phyloP scores from a whole-genome alignment of 345 rosid species.

The Eucalyptus curtisii region DNA sequence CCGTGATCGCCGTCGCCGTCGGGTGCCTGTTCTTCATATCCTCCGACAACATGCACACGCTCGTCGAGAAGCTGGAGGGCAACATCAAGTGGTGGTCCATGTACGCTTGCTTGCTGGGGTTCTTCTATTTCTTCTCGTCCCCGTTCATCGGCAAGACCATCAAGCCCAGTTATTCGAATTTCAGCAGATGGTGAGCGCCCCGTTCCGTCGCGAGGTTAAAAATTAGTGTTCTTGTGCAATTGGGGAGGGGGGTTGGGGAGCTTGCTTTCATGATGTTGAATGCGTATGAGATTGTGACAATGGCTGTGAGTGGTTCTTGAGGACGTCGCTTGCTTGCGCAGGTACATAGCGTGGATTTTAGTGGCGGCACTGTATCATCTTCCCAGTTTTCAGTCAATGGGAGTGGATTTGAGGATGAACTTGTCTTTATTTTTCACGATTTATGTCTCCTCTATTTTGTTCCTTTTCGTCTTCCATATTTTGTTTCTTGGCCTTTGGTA shows the following conservation, averaged over 20 bases:
- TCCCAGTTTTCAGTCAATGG: slow-evolving; percentile 99
- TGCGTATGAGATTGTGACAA: background rate
- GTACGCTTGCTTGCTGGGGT: slow-evolving; percentile 96
- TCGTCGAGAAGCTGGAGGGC: slow-evolving; percentile 75
- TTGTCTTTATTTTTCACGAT: slow-evolving; percentile 88
- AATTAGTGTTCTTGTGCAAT: background rate
- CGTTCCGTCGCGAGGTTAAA: background rate
- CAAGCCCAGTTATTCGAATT: slow-evolving; percentile 92
- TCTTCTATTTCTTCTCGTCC: slow-evolving; percentile 97
- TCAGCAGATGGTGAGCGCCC: slow-evolving; percentile 69
- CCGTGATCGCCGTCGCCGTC: slow-evolving; percentile 79
- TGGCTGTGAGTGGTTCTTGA: background rate
- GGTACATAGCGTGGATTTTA: slow-evolving; percentile 98
- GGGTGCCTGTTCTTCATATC: slow-evolving; percentile 97
- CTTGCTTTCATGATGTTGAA: background rate
- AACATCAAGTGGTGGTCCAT: slow-evolving; percentile 98
- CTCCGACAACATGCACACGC: slow-evolving; percentile 94
- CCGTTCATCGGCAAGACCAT: slow-evolving; percentile 93
- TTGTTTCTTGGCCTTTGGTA: slow-evolving; percentile 90
- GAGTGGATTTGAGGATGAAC: slow-evolving; percentile 99
- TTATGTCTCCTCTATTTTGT: slow-evolving; percentile 71
- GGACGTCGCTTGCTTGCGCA: slow-evolving; percentile 13
- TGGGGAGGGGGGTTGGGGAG: background rate
- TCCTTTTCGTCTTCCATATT: slow-evolving; percentile 91
- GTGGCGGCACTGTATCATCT: slow-evolving; percentile 97